Percentiles rank a stretch among this genome's conserved stretches.
These are phyloP conservation scores for Neofusicoccum sp. DNA, from an alignment of 2,329 filamentous ascomycete species.

Conservation along the genomic window DNA sequence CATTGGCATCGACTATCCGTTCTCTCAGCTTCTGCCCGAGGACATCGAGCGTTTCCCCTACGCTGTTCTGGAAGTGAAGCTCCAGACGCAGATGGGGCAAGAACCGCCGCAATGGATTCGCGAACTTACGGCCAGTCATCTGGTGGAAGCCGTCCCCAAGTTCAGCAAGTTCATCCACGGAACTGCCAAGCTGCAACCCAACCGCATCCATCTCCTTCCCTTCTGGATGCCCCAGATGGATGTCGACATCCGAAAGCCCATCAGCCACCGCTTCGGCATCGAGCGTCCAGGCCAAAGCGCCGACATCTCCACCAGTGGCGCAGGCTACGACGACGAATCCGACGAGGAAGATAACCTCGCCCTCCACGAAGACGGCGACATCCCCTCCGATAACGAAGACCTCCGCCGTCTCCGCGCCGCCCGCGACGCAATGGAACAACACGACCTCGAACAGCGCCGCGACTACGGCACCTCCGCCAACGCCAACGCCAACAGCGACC, in stretches of 20 bases:
- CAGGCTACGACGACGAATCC: constrained; percentile 74
- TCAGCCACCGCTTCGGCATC: constrained; percentile 87
- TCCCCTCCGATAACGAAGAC: constrained; percentile 46
- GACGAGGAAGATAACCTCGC: constrained; percentile 57
- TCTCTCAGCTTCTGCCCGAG: constrained; percentile 80
- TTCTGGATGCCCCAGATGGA: constrained; percentile 99
- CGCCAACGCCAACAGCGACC: constrained; percentile 27
- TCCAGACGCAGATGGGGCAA: constrained; percentile 93
- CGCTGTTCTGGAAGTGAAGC: constrained; percentile 93
- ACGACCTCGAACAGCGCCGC: constrained; percentile 52
- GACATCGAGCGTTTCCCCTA: constrained; percentile 95
- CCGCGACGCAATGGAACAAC: constrained; percentile 53
- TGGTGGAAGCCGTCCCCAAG: constrained; percentile 98
- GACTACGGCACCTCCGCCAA: constrained; percentile 48
- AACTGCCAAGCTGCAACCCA: constrained; percentile 82
- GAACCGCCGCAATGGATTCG: constrained; percentile 96
- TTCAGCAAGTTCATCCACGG: constrained; percentile 99
- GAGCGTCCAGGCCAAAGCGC: constrained; percentile 75
- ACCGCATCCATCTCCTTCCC: constrained; percentile 84
- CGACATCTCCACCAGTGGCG: constrained; percentile 75
- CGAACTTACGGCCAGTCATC: constrained; percentile 86
- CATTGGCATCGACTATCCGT: constrained; percentile 95
- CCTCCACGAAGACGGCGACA: constrained; percentile 32
- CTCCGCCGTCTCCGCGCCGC: constrained; percentile 53
- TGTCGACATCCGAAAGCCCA: constrained; percentile 92